A percentile compares a stretch with the other conserved stretches of the same genome.
phyloP scores from a whole-genome alignment of 345 rosid species.

The Aquilaria sinensis region DNA sequence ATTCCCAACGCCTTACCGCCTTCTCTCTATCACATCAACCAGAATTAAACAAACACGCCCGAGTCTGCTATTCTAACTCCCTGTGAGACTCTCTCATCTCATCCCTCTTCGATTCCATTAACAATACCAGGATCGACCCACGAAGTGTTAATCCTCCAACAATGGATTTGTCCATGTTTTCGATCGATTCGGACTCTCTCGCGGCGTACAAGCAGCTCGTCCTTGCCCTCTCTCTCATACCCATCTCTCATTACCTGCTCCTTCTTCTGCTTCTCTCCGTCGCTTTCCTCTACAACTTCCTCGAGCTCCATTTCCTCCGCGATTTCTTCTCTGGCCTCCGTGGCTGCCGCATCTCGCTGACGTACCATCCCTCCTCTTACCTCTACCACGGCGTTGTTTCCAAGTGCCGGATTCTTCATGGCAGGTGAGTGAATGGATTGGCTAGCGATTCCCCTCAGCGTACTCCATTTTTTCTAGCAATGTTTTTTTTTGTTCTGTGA shows the following conservation, averaged over 20 bases:
- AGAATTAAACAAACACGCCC: too few relatives aligned
- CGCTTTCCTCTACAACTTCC: conserved; percentile 49
- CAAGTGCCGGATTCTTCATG: conserved; percentile 56
- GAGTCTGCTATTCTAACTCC: too few relatives aligned
- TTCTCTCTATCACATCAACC: too few relatives aligned
- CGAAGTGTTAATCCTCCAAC: too few relatives aligned
- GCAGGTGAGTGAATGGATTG: conserved; percentile 34
- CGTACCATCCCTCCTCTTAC: conserved; percentile 37
- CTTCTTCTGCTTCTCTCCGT: conserved; percentile 19
- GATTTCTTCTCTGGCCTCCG: conserved; percentile 41
- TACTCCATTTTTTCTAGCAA: background rate
- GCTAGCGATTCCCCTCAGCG: background rate
- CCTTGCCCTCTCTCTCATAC: conserved; percentile 40
- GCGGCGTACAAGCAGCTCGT: conserved; percentile 42
- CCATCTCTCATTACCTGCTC: conserved; percentile 42
- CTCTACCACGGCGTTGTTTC: conserved; percentile 59
- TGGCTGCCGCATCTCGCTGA: conserved; percentile 35
- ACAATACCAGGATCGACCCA: too few relatives aligned
- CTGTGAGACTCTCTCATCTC: too few relatives aligned
- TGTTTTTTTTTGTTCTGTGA: background rate
- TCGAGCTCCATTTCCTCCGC: conserved; percentile 64
- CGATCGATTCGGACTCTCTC: conserved; percentile 21
- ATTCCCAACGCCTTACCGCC: too few relatives aligned
- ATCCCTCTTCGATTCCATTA: too few relatives aligned
- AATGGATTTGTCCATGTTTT: background rate